A percentile compares a stretch with the other conserved stretches of the same genome.
Conservation (phyloP, 768 basidiomycete genomes). For the Phylloporus sp. region DNA sequence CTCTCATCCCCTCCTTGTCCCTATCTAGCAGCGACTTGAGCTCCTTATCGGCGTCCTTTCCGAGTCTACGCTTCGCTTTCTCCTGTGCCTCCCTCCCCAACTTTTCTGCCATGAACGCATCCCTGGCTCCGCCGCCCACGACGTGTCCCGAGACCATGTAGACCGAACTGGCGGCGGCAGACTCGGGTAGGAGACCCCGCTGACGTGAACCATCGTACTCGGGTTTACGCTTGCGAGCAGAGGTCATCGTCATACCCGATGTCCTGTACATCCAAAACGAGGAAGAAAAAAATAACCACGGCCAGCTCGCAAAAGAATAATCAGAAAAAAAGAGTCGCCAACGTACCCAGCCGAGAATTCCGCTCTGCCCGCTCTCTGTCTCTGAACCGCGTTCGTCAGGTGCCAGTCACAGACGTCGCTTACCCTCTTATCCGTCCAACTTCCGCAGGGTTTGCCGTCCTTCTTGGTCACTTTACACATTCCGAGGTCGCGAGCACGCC, state of each 20-base stretch:
- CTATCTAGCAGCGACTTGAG: conserved; percentile 56
- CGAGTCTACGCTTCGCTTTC: conserved; percentile 59
- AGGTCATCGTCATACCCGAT: conserved; percentile 55
- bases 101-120: conserved; percentile 57
- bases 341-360: conserved; percentile 83
- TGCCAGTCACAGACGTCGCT: conserved; percentile 91
- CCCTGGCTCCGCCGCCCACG: conserved; percentile 43
- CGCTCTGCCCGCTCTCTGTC: conserved; percentile 66
- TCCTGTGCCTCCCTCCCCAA: conserved; percentile 80
- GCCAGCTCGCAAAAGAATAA: not conserved
- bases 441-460: conserved; percentile 76
- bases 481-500: conserved; percentile 81
- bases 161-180: conserved; percentile 42
- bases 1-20: conserved; percentile 65
- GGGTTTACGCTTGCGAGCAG: conserved; percentile 45
- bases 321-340: no score
- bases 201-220: conserved; percentile 66
- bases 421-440: conserved; percentile 89
- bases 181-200: conserved; percentile 66
- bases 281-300: not conserved
- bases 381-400: conserved; percentile 73
- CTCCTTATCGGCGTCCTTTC: conserved; percentile 55
- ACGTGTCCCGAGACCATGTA: conserved; percentile 82
- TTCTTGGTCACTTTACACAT: conserved; percentile 72
- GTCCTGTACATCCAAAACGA: conserved; percentile 63